Conservation (phyloP, 2,329 filamentous ascomycete genomes). For the Ophiostoma sp. region DNA sequence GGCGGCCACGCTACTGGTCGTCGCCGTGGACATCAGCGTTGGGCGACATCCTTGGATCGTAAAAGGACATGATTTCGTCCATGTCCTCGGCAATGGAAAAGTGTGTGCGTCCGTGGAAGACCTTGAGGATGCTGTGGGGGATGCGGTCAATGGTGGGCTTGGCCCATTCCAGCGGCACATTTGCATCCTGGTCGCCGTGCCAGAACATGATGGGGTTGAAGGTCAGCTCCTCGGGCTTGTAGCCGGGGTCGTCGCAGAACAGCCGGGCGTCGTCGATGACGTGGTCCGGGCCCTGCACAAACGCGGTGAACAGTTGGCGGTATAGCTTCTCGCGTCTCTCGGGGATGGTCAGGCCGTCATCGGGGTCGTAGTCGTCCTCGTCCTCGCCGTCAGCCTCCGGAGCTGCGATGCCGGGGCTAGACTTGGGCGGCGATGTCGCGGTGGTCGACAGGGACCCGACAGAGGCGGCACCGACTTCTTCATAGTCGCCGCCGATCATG, state of each 20-base stretch:
- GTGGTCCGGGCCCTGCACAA: slow-evolving; percentile 30
- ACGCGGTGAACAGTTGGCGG: slow-evolving; percentile 31
- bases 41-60: slow-evolving; percentile 2
- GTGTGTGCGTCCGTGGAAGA: slow-evolving; percentile 35
- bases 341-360: slow-evolving; percentile 18
- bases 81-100: slow-evolving; percentile 16
- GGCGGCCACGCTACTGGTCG: not conserved
- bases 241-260: slow-evolving; percentile 33
- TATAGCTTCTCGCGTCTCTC: slow-evolving; percentile 31
- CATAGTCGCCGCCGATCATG: slow-evolving; percentile 11
- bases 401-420: not conserved
- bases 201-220: slow-evolving; percentile 32
- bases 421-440: slow-evolving; percentile 30
- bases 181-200: slow-evolving; percentile 33
- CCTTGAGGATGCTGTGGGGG: slow-evolving; percentile 32
- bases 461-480: slow-evolving; percentile 26
- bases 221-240: slow-evolving; percentile 31
- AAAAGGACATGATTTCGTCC: slow-evolving; percentile 23
- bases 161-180: slow-evolving; percentile 34
- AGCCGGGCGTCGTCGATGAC: slow-evolving; percentile 32
- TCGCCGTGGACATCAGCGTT: not conserved
- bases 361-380: slow-evolving; percentile 5
- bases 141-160: slow-evolving; percentile 36
- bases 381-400: slow-evolving; percentile 3
- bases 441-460: slow-evolving; percentile 15